Evolutionary conservation across 257 asterid genomes (phyloP), one percentile per base, ranked within the genome.

Genomic region (Voacanga thouarsii): DNA sequence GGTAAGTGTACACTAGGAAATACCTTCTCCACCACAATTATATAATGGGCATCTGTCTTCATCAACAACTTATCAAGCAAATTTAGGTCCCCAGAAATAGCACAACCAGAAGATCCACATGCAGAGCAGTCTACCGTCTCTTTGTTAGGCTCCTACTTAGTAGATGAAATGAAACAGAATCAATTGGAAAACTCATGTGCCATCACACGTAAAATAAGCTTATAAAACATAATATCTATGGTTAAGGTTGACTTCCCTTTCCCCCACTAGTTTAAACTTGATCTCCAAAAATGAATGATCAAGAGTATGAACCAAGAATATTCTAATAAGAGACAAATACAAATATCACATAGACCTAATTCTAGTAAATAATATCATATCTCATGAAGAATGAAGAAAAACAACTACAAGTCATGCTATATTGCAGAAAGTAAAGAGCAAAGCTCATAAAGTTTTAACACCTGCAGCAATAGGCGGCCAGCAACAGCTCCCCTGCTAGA

Each of bases 1-100:
- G 3, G 37, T 12, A 14, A 41, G 77, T 45, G 56, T 26, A 76
- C 50, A 64, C 37, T 23, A 66, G 50, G 75, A 80, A 72, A 21
- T 79, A 95, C 99, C 98, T 95, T 93, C 80, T 95, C 98, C 83
- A 95, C 96, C 63, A 93, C 89, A 77, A 95, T 85, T 85, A 95
- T 90, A 47, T 95, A 95, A 80, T 91, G 86, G 60, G 99, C 98
- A 85, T 93, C 97, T 64, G 97, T 90, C 80, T 83, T 91, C 93
- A 93, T 83, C 44, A 77, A 74, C 87, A 95, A 75, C 3, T 82
- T 88, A 72, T 89, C 90, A 26, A 95, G 83, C 79, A 93, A 73
- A 78, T 83, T 69, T 8, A 95, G 87, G 96, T 95, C 97, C 66
- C 98, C 99, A 6, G 98, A 88, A 80, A 95, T 93, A 71, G 91